Evolutionary conservation across 129 eudicot species (phyloP).

Genomic region (Scalesia atractyloides): DNA sequence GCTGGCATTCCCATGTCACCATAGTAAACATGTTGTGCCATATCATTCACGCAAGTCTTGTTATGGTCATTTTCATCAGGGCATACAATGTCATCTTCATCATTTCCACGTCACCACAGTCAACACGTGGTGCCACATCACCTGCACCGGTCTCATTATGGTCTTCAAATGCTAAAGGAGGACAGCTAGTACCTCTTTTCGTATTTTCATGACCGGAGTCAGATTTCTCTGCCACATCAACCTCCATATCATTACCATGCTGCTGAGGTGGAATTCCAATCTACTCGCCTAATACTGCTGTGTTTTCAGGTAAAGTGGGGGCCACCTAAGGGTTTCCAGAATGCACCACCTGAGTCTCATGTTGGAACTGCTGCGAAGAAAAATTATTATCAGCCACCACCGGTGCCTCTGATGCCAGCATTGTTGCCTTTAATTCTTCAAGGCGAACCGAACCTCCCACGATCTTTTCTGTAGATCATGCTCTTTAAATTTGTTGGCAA

Average conservation of each 20-base stretch:
- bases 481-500: too few relatives aligned
- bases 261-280: conserved; percentile 25
- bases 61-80: neutral
- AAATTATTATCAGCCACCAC: too few relatives aligned
- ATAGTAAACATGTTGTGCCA: neutral
- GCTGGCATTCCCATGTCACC: conserved; percentile 11
- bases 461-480: too few relatives aligned
- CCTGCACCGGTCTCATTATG: neutral
- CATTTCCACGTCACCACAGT: conserved; percentile 3
- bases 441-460: too few relatives aligned
- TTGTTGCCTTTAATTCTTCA: too few relatives aligned
- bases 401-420: too few relatives aligned
- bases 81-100: too few relatives aligned
- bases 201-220: too few relatives aligned
- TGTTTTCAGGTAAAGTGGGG: too few relatives aligned
- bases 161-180: conserved; percentile 17
- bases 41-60: neutral
- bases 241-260: conserved; percentile 19
- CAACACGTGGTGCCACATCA: neutral
- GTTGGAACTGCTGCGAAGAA: too few relatives aligned
- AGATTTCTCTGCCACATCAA: conserved; percentile 26
- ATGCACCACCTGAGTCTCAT: too few relatives aligned
- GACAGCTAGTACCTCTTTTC: conserved; percentile 13
- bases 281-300: neutral
- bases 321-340: too few relatives aligned